Evolutionary conservation across 495 filamentous ascomycete species (phyloP).

Genomic region (Aspergillus indologenus): DNA sequence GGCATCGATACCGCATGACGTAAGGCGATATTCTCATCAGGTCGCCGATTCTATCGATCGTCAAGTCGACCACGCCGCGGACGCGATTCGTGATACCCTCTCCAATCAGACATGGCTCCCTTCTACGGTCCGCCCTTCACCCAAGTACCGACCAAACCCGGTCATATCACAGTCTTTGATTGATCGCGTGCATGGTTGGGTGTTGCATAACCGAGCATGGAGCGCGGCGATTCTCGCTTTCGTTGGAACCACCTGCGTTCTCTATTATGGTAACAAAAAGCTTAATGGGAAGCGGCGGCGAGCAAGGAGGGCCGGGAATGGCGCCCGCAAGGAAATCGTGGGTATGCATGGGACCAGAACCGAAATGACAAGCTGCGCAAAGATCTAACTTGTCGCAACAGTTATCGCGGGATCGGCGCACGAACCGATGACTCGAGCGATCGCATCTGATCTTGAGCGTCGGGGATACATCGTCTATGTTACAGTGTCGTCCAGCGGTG

Average conservation of each 20-base stretch:
- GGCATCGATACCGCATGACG: constrained; percentile 66
- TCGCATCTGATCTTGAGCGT: constrained; percentile 81
- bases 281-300: constrained; percentile 62
- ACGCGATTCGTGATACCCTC: constrained; percentile 58
- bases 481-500: constrained; percentile 72
- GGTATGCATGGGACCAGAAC: constrained; percentile 34
- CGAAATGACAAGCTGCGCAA: not conserved
- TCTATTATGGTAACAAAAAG: constrained; percentile 60
- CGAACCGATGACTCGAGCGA: constrained; percentile 73
- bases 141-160: constrained; percentile 46
- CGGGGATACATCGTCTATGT: constrained; percentile 93
- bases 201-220: constrained; percentile 64
- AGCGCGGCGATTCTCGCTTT: constrained; percentile 65
- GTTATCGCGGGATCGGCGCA: constrained; percentile 80
- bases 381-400: constrained; percentile 22
- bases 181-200: constrained; percentile 57
- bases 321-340: constrained; percentile 85
- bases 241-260: constrained; percentile 63
- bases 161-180: constrained; percentile 34
- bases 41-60: constrained; percentile 75
- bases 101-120: constrained; percentile 67
- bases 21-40: constrained; percentile 59
- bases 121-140: constrained; percentile 57
- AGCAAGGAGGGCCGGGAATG: constrained; percentile 73
- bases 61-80: constrained; percentile 68